Conservation (phyloP, 1,139 yeast species). For the Pichia sp. region DNA sequence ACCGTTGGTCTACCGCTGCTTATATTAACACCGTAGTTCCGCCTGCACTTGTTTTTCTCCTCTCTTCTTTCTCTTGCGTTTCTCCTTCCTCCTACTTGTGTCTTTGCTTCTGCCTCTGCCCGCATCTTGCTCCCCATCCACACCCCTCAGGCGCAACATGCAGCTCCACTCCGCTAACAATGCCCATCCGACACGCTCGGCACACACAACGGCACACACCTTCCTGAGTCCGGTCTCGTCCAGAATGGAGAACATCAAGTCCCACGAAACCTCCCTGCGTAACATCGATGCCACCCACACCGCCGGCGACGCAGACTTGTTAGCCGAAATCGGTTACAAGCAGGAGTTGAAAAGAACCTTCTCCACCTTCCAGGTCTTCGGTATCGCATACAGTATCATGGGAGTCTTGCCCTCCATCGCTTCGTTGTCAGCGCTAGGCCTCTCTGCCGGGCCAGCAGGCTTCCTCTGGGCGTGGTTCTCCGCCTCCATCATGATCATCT, state of each 20-base stretch:
- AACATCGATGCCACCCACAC: conserved; percentile 29
- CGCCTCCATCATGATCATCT: conserved; percentile 46
- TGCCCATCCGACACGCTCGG: conserved; percentile 10
- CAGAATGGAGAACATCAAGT: conserved; percentile 22
- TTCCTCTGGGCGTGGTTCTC: conserved; percentile 65
- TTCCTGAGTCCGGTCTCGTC: conserved; percentile 18
- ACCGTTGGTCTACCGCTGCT: too few relatives aligned
- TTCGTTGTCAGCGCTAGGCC: conserved; percentile 38
- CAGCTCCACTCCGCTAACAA: neutral
- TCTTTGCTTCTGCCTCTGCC: neutral
- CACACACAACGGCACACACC: conserved; percentile 10
- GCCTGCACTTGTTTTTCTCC: neutral
- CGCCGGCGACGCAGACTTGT: conserved; percentile 38
- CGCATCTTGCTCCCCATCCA: neutral
- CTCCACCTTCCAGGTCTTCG: conserved; percentile 48
- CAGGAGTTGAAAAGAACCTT: conserved; percentile 47
- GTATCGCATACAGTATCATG: conserved; percentile 52
- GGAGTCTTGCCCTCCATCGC: conserved; percentile 47
- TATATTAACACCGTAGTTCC: neutral
- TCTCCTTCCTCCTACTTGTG: neutral
- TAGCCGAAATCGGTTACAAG: conserved; percentile 48
- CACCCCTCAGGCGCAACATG: conserved; percentile 3
- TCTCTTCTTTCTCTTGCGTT: neutral
- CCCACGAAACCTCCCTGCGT: conserved; percentile 25
- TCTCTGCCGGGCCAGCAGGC: conserved; percentile 52